phyloP scores from a whole-genome alignment of 495 filamentous ascomycete species.

The Parathielavia appendiculata region DNA sequence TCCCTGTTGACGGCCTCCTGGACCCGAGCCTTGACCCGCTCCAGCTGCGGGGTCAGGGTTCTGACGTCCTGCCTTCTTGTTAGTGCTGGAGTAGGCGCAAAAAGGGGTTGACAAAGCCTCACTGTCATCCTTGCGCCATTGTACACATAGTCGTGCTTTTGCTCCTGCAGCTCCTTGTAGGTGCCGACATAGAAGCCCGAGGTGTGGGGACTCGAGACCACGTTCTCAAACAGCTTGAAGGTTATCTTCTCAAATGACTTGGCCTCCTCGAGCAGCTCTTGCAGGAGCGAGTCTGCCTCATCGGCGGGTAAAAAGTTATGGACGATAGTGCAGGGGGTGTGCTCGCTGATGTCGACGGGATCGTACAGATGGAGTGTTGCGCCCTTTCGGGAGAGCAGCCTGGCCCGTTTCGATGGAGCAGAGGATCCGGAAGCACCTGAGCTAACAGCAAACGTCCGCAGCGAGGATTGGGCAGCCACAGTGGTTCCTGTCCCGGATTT shows the following conservation, averaged over 20 bases:
- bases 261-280: constrained; percentile 71
- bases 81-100: neutral
- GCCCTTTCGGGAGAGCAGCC: constrained; percentile 64
- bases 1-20: constrained; percentile 69
- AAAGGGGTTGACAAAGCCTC: constrained; percentile 2
- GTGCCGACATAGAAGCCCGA: constrained; percentile 74
- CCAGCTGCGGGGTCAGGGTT: constrained; percentile 64
- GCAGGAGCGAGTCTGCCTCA: constrained; percentile 65
- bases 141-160: constrained; percentile 77
- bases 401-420: constrained; percentile 39
- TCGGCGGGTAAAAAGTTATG: constrained; percentile 77
- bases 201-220: constrained; percentile 76
- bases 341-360: constrained; percentile 66
- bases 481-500: constrained; percentile 28
- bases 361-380: constrained; percentile 76
- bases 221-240: constrained; percentile 82
- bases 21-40: constrained; percentile 59
- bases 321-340: constrained; percentile 85
- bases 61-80: constrained; percentile 57
- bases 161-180: constrained; percentile 53
- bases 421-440: constrained; percentile 27
- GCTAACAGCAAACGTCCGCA: constrained; percentile 44
- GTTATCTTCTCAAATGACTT: constrained; percentile 64
- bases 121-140: constrained; percentile 66
- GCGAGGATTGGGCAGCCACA: constrained; percentile 54